phyloP scores from a whole-genome alignment of 163 green algal genomes.

The Scenedesmus sp. region DNA sequence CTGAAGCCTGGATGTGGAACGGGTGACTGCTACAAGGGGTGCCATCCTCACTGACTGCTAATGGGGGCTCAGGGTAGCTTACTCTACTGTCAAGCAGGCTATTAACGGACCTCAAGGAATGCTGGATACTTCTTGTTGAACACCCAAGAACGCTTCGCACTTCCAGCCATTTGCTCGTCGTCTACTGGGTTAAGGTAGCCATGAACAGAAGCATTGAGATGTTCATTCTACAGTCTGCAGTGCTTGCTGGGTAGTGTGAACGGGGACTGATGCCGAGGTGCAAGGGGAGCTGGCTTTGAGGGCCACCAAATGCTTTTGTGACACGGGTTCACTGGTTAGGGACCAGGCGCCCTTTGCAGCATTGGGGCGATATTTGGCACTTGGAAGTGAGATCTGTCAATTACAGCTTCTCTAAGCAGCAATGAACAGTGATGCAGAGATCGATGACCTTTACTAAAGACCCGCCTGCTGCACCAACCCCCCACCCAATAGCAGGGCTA shows the following conservation, averaged over 20 bases:
- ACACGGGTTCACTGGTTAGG: not conserved
- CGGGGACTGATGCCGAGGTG: not conserved
- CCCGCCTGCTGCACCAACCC: not conserved
- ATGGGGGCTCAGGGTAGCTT: not conserved
- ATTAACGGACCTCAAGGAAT: slow-evolving; percentile 10
- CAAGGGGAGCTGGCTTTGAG: not conserved
- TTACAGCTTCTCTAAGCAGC: not conserved
- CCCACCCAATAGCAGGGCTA: not conserved
- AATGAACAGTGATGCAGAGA: not conserved
- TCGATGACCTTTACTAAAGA: not conserved
- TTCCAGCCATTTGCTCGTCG: not conserved
- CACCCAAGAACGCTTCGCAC: slow-evolving; percentile 68
- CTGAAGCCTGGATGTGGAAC: slow-evolving; percentile 27
- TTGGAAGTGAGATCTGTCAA: not conserved
- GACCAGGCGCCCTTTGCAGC: not conserved
- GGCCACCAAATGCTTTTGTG: not conserved
- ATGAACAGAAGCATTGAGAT: not conserved
- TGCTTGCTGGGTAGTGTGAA: not conserved
- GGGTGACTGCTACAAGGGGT: slow-evolving; percentile 11
- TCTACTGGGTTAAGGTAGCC: not conserved
- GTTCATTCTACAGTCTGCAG: not conserved
- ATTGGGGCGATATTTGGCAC: too few species aligned
- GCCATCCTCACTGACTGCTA: slow-evolving; percentile 1
- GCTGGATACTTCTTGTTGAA: slow-evolving; percentile 75
- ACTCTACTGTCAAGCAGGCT: not conserved